Evolutionary conservation across 2,329 filamentous ascomycete genomes (phyloP).

Genomic region (Aspergillus sergii): DNA sequence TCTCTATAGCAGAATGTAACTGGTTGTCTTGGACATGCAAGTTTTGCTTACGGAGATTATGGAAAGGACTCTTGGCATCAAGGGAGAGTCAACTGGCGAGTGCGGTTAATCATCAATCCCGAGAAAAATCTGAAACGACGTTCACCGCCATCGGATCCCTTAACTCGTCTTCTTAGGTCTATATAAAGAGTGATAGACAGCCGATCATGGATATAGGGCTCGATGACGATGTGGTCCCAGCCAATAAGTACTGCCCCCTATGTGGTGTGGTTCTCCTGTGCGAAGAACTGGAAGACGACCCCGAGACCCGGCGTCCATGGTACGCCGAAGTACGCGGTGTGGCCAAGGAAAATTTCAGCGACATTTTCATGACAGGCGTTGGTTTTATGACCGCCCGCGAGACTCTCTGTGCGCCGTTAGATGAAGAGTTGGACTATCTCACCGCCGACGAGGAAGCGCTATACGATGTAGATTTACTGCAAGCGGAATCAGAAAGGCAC

Average conservation of each 20-base stretch:
- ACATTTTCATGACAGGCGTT: not conserved
- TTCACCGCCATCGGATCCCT: not conserved
- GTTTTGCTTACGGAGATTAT: too few species aligned
- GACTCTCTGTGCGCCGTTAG: not conserved
- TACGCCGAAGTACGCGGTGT: not conserved
- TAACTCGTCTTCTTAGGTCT: not conserved
- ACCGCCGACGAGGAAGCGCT: not conserved
- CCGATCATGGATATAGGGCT: not conserved
- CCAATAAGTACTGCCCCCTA: not conserved
- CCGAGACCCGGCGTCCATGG: not conserved
- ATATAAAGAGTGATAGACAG: not conserved
- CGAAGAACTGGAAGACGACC: not conserved
- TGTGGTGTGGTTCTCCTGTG: not conserved
- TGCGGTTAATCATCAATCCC: conserved; percentile 2
- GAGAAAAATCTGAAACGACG: not conserved
- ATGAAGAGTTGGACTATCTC: not conserved
- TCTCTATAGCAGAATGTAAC: too few species aligned
- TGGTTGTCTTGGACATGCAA: too few species aligned
- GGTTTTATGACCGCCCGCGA: not conserved
- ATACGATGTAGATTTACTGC: not conserved
- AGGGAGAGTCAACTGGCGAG: not conserved
- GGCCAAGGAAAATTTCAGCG: not conserved
- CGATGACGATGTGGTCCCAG: not conserved
- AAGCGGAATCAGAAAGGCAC: not conserved
- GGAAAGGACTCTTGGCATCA: not conserved